phyloP scores from a whole-genome alignment of 345 rosid species.

The Eucalyptus polyanthemos region DNA sequence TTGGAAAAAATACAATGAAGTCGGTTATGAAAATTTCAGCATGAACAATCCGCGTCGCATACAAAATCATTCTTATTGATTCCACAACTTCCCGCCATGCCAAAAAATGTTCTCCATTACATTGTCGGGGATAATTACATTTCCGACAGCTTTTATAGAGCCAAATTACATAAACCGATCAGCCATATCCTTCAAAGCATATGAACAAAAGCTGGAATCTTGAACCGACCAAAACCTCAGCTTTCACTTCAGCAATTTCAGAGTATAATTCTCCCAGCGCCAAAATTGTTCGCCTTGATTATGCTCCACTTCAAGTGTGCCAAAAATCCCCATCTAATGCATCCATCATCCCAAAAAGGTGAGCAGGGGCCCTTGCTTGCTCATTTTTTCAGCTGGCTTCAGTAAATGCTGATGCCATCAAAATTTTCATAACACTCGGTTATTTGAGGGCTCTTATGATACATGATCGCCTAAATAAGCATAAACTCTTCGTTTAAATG shows the following conservation, averaged over 20 bases:
- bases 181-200: not conserved
- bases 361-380: not conserved
- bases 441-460: not conserved
- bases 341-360: not conserved
- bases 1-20: not conserved
- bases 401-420: not conserved
- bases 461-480: slow-evolving; percentile 44
- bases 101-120: not conserved
- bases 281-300: not conserved
- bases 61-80: not conserved
- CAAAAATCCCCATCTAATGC: not conserved
- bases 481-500: slow-evolving; percentile 53
- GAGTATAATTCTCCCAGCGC: not conserved
- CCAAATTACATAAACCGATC: not conserved
- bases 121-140: not conserved
- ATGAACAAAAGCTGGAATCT: not conserved
- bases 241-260: not conserved
- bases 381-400: not conserved
- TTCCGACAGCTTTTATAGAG: not conserved
- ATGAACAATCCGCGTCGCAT: not conserved
- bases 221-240: not conserved
- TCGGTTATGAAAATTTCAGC: not conserved
- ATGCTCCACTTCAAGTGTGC: not conserved
- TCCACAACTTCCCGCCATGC: not conserved
- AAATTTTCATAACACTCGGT: not conserved